Percentiles rank a stretch among this genome's conserved stretches.
Conservation (phyloP, 768 basidiomycete species). For the Phanerochaete sordida region DNA sequence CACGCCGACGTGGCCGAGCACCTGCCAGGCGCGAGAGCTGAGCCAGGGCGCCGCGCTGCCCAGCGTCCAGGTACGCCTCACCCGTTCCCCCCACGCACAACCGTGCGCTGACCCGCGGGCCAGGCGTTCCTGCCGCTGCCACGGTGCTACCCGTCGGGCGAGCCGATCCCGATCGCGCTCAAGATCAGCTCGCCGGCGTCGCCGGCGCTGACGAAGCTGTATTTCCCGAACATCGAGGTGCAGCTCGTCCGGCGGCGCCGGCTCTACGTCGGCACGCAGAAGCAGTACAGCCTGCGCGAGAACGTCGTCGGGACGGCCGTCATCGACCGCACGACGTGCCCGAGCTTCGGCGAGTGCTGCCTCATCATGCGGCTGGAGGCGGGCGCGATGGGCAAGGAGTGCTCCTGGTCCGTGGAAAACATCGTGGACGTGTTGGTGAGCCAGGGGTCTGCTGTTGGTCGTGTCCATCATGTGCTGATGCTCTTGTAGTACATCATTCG, state of each 20-base stretch:
- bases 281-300: conserved; percentile 28
- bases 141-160: conserved; percentile 35
- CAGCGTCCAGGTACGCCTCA: conserved; percentile 3
- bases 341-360: conserved; percentile 32
- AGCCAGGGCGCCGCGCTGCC: conserved; percentile 6
- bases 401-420: conserved; percentile 31
- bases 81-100: background rate
- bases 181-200: conserved; percentile 33
- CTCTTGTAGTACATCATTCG: conserved; percentile 35
- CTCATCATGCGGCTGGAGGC: conserved; percentile 33
- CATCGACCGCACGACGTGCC: conserved; percentile 25
- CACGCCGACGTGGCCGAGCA: conserved; percentile 12
- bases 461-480: background rate
- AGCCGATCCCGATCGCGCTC: conserved; percentile 36
- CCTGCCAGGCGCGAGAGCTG: conserved; percentile 7
- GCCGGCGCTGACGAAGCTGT: conserved; percentile 36
- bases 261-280: conserved; percentile 24
- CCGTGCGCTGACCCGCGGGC: background rate
- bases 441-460: conserved; percentile 1
- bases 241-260: conserved; percentile 34
- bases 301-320: conserved; percentile 18
- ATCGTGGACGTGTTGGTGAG: conserved; percentile 22
- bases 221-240: conserved; percentile 31
- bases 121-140: conserved; percentile 38
- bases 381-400: conserved; percentile 35